phyloP scores from a whole-genome alignment of 1,284 basidiomycete species.

The Ceratobasidium sp. region DNA sequence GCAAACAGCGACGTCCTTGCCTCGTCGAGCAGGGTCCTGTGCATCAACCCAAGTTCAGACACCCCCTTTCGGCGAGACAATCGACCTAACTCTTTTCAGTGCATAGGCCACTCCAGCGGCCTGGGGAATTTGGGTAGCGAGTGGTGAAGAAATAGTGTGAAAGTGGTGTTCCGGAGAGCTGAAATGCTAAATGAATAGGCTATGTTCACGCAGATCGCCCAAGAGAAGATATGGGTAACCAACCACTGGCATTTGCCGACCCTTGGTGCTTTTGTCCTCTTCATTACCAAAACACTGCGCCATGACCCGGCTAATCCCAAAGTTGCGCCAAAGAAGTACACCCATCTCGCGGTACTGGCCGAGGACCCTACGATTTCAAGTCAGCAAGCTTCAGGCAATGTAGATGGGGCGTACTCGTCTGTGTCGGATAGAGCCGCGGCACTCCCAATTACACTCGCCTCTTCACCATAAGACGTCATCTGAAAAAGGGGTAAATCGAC shows the following conservation, averaged over 20 bases:
- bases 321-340: slow-evolving; percentile 89
- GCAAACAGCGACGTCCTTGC: slow-evolving; percentile 83
- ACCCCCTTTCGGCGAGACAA: not conserved
- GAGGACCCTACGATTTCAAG: slow-evolving; percentile 49
- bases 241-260: slow-evolving; percentile 89
- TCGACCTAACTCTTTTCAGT: slow-evolving; percentile 66
- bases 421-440: slow-evolving; percentile 84
- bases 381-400: slow-evolving; percentile 18
- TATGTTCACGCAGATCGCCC: not conserved
- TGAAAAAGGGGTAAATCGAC: slow-evolving; percentile 51
- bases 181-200: slow-evolving; percentile 71
- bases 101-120: slow-evolving; percentile 94
- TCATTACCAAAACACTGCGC: slow-evolving; percentile 89
- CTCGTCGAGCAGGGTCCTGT: slow-evolving; percentile 72
- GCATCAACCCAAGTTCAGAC: not conserved
- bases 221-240: slow-evolving; percentile 47
- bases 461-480: slow-evolving; percentile 90
- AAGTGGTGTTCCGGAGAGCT: slow-evolving; percentile 87
- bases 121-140: slow-evolving; percentile 97
- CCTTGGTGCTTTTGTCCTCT: slow-evolving; percentile 84
- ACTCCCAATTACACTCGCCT: slow-evolving; percentile 90
- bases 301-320: slow-evolving; percentile 78
- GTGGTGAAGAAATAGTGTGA: slow-evolving; percentile 91
- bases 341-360: slow-evolving; percentile 92
- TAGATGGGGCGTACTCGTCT: slow-evolving; percentile 77